Evolutionary conservation across 2,329 filamentous ascomycete species (phyloP), one percentile per base, ranked within the genome.

Genomic region (Colletotrichum echinochloae): DNA sequence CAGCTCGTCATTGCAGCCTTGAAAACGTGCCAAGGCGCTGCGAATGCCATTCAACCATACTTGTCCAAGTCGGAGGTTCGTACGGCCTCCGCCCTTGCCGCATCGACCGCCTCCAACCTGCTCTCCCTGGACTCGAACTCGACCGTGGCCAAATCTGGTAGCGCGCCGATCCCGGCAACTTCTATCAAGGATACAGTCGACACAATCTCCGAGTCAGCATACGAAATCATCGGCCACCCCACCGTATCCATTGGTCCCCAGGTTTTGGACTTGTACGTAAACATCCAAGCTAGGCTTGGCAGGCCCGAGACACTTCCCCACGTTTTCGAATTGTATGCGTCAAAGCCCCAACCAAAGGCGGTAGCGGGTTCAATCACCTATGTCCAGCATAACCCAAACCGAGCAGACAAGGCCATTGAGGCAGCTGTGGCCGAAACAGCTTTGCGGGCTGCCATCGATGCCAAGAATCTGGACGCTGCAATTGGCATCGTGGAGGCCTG

Each of bases 241-340:
- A 90, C 91, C 71, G 90, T 98, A 57, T 93, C 94, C 81, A 92
- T 98, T 77, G 92, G 93, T 5, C 89, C 91, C 11, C 83, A 87
- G 37, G 84, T 95, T 41, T 88, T 98, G 48, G 84, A 88, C 67
- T 80, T 88, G 74, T 98, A 98, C 80, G 90, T 97, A 72, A 85
- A 88, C 46, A 89, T 94, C 54, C 94, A 97, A 79, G 86, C 90
- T 35, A 86, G 90, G 14, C 87, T 98, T 52, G 88, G 90, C 72
- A 90, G 88, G 66, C 91, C 94, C 3, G 89, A 93, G 73, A 90
- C 92, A 54, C 88, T 98, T 72, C 94, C 95, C 8, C 88, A 91
- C 70, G 89, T 94, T 51, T 92, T 99, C 77, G 84, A 90, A 66
- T 86, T 98, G 63, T 98, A 95, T 79, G 93, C 94, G 59, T 89